Evolutionary conservation across 2,329 filamentous ascomycete species (phyloP).

Genomic region (Hysterium pulicare): DNA sequence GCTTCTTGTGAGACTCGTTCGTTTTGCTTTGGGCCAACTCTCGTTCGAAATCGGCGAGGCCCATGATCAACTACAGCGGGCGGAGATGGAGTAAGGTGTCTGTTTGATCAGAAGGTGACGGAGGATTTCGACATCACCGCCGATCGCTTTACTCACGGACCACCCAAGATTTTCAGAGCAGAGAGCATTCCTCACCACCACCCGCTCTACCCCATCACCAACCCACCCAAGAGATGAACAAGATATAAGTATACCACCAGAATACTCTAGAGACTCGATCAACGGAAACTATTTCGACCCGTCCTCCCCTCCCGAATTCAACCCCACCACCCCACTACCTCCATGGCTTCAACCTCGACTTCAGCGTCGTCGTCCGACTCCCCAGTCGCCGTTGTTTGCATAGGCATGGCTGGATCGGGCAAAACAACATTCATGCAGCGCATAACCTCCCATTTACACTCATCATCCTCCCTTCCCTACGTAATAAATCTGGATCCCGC

Average conservation of each 20-base stretch:
- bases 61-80: slow-evolving; percentile 52
- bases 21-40: slow-evolving; percentile 64
- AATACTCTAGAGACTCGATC: too few species aligned
- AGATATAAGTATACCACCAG: too few species aligned
- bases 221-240: too few species aligned
- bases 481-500: slow-evolving; percentile 97
- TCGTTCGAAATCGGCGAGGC: slow-evolving; percentile 73
- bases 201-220: too few species aligned
- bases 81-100: not conserved
- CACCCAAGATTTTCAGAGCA: too few species aligned
- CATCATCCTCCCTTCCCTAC: slow-evolving; percentile 72
- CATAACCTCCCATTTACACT: slow-evolving; percentile 89
- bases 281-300: too few species aligned
- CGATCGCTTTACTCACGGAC: too few species aligned
- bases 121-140: not conserved
- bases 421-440: slow-evolving; percentile 99
- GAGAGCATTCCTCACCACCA: too few species aligned
- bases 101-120: too few species aligned
- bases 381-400: slow-evolving; percentile 81
- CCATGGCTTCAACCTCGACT: slow-evolving; percentile 4
- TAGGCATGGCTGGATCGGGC: slow-evolving; percentile 97
- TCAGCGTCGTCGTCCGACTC: slow-evolving; percentile 10
- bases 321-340: slow-evolving; percentile 1
- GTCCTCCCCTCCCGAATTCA: too few species aligned
- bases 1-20: slow-evolving; percentile 48